Conservation (phyloP, 345 rosid species). For the Triadica sebifera region DNA sequence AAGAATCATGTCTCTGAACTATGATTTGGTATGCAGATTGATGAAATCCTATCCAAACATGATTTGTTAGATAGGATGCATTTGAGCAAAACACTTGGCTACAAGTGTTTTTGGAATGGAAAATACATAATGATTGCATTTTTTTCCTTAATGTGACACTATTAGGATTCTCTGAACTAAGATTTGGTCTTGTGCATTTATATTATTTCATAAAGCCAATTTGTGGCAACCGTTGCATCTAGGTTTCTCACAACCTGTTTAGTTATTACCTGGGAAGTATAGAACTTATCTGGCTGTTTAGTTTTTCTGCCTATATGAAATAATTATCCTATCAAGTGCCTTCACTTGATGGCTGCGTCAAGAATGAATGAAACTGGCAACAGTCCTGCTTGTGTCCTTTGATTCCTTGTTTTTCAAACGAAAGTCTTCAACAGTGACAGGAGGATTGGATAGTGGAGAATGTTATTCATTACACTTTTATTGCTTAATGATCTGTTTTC, state of each 20-base stretch:
- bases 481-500: neutral
- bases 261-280: neutral
- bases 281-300: neutral
- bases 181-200: neutral
- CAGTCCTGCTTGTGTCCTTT: neutral
- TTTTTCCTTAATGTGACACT: neutral
- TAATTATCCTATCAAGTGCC: neutral
- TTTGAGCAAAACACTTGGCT: neutral
- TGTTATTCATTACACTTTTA: neutral
- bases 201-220: neutral
- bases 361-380: neutral
- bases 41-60: too few species aligned
- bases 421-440: neutral
- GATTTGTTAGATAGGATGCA: conserved; percentile 1
- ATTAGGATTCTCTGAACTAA: too few species aligned
- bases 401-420: neutral
- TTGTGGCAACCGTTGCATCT: neutral
- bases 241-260: neutral
- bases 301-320: neutral
- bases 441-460: neutral
- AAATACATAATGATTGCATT: neutral
- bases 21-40: neutral
- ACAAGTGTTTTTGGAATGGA: neutral
- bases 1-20: neutral
- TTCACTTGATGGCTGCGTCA: neutral